phyloP scores from a whole-genome alignment of 164 flowering plant species.

The Stephania japonica region DNA sequence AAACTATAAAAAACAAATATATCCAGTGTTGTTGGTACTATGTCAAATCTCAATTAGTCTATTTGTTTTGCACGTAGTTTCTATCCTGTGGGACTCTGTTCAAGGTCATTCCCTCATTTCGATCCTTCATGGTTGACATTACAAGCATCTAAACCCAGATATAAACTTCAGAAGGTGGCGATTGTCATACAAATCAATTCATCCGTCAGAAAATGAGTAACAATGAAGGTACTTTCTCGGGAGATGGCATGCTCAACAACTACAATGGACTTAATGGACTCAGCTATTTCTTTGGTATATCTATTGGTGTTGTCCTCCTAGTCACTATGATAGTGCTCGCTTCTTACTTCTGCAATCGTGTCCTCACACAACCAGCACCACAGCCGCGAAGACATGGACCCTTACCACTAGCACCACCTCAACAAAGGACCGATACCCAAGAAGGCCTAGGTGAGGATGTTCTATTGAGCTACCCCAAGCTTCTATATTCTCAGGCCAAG shows the following conservation, averaged over 20 bases:
- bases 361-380: neutral
- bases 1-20: neutral
- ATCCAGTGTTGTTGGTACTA: neutral
- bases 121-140: neutral
- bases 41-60: neutral
- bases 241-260: neutral
- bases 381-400: neutral
- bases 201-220: conserved; percentile 7
- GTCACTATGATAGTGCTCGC: conserved; percentile 58
- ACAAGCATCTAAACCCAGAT: neutral
- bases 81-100: neutral
- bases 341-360: conserved; percentile 54
- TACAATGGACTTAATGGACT: conserved; percentile 35
- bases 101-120: too few species aligned
- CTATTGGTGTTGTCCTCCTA: conserved; percentile 54
- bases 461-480: conserved; percentile 54
- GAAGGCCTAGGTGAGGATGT: conserved; percentile 70
- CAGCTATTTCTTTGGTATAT: conserved; percentile 57
- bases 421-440: conserved; percentile 18
- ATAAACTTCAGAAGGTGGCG: neutral
- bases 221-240: neutral
- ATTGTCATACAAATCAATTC: neutral
- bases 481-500: conserved; percentile 54
- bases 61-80: neutral
- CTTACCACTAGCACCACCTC: conserved; percentile 2